phyloP scores from a whole-genome alignment of 495 filamentous ascomycete genomes.

The Letharia columbiana region DNA sequence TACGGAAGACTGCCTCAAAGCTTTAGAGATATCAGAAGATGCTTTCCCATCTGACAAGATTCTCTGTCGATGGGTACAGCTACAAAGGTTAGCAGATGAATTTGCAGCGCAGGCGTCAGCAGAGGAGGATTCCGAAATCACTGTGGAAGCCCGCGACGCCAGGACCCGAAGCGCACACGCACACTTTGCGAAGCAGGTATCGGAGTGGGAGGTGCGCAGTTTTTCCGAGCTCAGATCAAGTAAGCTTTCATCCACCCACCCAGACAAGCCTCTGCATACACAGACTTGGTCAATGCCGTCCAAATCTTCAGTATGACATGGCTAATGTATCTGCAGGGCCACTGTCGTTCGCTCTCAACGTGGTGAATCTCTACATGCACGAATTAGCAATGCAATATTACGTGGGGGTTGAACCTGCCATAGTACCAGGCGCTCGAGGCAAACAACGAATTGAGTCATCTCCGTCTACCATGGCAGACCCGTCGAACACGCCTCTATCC shows the following conservation, averaged over 20 bases:
- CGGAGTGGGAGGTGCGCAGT: slow-evolving; percentile 53
- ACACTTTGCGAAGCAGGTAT: slow-evolving; percentile 66
- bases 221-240: slow-evolving; percentile 33
- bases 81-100: slow-evolving; percentile 75
- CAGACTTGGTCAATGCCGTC: neutral
- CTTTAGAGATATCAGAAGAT: slow-evolving; percentile 62
- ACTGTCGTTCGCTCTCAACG: slow-evolving; percentile 21
- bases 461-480: neutral
- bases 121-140: slow-evolving; percentile 26
- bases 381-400: slow-evolving; percentile 77
- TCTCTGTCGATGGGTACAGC: slow-evolving; percentile 65
- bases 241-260: slow-evolving; percentile 23
- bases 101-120: slow-evolving; percentile 25
- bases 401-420: slow-evolving; percentile 53
- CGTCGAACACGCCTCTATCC: slow-evolving; percentile 50
- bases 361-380: slow-evolving; percentile 73
- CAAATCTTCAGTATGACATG: neutral
- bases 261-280: slow-evolving; percentile 25
- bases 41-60: slow-evolving; percentile 62
- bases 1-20: slow-evolving; percentile 74
- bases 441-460: neutral
- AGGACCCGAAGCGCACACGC: slow-evolving; percentile 67
- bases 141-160: slow-evolving; percentile 59
- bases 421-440: slow-evolving; percentile 33
- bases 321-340: slow-evolving; percentile 12